Evolutionary conservation across 192 early-diverging fungal genomes (phyloP).

Genomic region (Podila verticillata): DNA sequence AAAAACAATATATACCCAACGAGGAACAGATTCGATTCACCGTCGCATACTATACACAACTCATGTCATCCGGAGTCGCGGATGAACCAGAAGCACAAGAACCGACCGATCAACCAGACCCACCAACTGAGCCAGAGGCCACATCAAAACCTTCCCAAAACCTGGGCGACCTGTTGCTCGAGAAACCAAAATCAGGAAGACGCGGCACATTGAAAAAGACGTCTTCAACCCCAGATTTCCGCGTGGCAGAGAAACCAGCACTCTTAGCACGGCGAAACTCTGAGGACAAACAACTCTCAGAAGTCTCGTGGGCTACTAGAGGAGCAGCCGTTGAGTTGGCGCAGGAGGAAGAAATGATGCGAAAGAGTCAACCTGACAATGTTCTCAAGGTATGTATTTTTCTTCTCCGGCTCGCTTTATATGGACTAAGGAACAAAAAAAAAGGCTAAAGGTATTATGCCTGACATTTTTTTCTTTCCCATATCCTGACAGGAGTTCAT

Average conservation of each 20-base stretch:
- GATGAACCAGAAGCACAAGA: not conserved
- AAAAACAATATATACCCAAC: conserved; percentile 48
- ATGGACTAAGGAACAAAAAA: not conserved
- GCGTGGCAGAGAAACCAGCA: conserved; percentile 7
- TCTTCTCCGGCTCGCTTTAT: not conserved
- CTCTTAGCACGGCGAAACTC: conserved; percentile 36
- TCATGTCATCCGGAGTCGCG: conserved; percentile 4
- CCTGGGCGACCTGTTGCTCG: not conserved
- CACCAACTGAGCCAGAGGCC: not conserved
- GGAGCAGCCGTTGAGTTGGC: conserved; percentile 45
- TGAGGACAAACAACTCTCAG: conserved; percentile 28
- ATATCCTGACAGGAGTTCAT: conserved; percentile 41
- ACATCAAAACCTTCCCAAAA: not conserved
- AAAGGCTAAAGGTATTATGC: too few relatives aligned
- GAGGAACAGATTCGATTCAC: conserved; percentile 48
- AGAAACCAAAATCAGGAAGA: not conserved
- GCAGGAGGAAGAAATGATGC: conserved; percentile 34
- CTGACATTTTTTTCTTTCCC: not conserved
- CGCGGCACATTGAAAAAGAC: conserved; percentile 30
- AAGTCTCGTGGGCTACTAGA: conserved; percentile 14
- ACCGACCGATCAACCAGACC: not conserved
- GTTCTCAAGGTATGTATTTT: conserved; percentile 39
- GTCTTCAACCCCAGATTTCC: conserved; percentile 39
- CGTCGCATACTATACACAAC: conserved; percentile 40
- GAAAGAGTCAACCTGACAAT: conserved; percentile 51